Evolutionary conservation across 2,329 filamentous ascomycete species (phyloP), one percentile per base, ranked within the genome.

Genomic region (Aspergillus pseudotamarii): DNA sequence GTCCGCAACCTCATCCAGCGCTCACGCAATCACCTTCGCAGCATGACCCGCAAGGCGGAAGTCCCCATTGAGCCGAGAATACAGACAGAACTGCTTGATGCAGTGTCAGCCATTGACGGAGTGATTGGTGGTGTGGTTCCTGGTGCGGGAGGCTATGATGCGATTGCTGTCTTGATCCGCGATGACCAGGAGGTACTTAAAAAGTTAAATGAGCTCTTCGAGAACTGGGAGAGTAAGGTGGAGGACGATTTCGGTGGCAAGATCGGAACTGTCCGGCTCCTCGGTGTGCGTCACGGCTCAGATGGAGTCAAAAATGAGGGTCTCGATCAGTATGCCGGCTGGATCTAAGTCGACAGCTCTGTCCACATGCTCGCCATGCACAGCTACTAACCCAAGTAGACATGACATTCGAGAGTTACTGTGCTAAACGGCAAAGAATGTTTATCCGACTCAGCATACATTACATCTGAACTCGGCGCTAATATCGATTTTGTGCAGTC

Each of bases 91-190:
- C 82, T 99, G 64, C 81, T 99, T 41, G 91, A 99, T 78, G 91
- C 88, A 11, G 84, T 94, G 62, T 86, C 83, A 4, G 76, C 80
- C 4, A 80, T 97, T 1, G 85, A 90, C 0, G 95, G 94, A 6
- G 93, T 98, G 3, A 87, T 94, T 67, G 94, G 93, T 0, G 95
- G 94, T 0, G 93, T 98, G 0, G 95, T 97, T 0, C 95, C 95
- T 0, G 95, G 95, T 0, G 95, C 95, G 0, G 95, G 95, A 11
- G 95, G 95, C 0, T 97, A 91, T 73, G 95, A 99, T 81, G 95
- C 95, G 1, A 85, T 97, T 60, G 91, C 90, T 0, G 77, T 99
- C 64, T 78, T 99, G 63, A 87, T 97, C 67, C 85, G 86, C 71
- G 92, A 97, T 71, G 88, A 91, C 59, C 83, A 83, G 41, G 85